Evolutionary conservation across 352 stramenopile genomes (phyloP), one percentile per base, ranked within the genome.

Genomic region (Phytophthora citricola): DNA sequence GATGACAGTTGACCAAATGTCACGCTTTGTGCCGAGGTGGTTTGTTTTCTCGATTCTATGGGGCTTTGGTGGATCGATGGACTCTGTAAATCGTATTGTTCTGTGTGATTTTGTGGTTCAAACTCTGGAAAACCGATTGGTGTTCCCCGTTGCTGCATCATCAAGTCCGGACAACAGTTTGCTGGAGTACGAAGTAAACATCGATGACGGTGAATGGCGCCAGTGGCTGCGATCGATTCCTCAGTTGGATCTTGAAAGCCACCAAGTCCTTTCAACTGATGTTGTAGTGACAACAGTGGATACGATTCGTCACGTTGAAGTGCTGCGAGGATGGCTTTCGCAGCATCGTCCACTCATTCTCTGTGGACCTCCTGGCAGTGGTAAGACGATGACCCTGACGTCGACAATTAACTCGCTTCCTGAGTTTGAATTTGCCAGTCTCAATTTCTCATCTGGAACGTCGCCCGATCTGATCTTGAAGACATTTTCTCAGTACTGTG

Each of bases 311-410:
- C 98, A 99, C 75, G 97, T 98, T 55, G 97, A 99, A 79, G 93
- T 99, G 26, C 76, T 99, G 46, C 90, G 91, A 32, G 95, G 96
- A 17, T 99, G 97, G 97, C 85, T 99, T 31, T 95, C 93, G 32
- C 97, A 97, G 60, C 97, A 98, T 60, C 94, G 91, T 29, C 98
- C 98, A 32, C 69, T 99, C 0, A 98, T 99, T 71, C 81, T 99
- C 17, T 99, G 97, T 79, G 98, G 97, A 44, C 98, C 98, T 14
- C 97, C 97, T 2, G 98, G 98, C n/a, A 98, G 87, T 69, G 98
- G 98, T 73, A 99, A 99, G 71, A 99, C 98, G 2, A 99, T 99
- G 98, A 99, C 98, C 2, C 77, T 99, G 39, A 99, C 95, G 2
- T 98, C 93, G 29, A 98, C 98, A 8, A 90, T 99, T 32, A 97